A percentile compares a stretch with the other conserved stretches of the same genome.
Conservation (phyloP, 345 rosid species). For the Diplotaxis tenuifolia region DNA sequence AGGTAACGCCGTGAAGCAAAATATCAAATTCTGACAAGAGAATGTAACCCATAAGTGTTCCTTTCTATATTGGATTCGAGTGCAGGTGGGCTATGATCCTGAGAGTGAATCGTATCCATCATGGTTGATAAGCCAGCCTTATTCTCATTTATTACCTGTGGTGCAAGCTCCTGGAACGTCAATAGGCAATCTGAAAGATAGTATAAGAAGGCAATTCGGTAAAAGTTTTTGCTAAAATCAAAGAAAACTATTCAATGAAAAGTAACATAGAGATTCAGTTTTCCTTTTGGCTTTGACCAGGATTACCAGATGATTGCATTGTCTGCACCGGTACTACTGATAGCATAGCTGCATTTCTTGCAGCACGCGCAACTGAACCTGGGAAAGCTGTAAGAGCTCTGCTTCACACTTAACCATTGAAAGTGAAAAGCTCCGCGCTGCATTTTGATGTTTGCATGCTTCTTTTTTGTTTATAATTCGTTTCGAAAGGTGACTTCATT, state of each 20-base stretch:
- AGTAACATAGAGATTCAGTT: background rate
- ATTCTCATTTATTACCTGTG: constrained; percentile 63
- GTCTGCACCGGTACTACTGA: constrained; percentile 92
- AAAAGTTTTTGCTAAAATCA: constrained; percentile 9
- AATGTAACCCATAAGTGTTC: background rate
- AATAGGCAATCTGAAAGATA: constrained; percentile 60
- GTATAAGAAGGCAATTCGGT: constrained; percentile 56
- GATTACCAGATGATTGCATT: constrained; percentile 67
- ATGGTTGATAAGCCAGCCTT: constrained; percentile 85
- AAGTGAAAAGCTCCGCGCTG: background rate
- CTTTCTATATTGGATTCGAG: background rate
- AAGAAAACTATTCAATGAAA: background rate
- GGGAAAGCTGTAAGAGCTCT: constrained; percentile 75
- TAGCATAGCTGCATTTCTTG: constrained; percentile 96
- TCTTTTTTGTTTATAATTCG: background rate
- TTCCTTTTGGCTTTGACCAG: constrained; percentile 42
- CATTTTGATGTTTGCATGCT: background rate
- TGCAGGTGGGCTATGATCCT: constrained; percentile 93
- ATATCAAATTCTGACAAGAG: background rate
- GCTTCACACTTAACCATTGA: background rate
- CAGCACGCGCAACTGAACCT: constrained; percentile 75
- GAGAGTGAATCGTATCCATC: constrained; percentile 76
- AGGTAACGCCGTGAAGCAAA: constrained; percentile 41
- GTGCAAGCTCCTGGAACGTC: constrained; percentile 80
- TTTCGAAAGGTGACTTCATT: constrained; percentile 76